Base-by-base conservation (phyloP, 306 rosid species). In the Prunus salicina region DNA sequence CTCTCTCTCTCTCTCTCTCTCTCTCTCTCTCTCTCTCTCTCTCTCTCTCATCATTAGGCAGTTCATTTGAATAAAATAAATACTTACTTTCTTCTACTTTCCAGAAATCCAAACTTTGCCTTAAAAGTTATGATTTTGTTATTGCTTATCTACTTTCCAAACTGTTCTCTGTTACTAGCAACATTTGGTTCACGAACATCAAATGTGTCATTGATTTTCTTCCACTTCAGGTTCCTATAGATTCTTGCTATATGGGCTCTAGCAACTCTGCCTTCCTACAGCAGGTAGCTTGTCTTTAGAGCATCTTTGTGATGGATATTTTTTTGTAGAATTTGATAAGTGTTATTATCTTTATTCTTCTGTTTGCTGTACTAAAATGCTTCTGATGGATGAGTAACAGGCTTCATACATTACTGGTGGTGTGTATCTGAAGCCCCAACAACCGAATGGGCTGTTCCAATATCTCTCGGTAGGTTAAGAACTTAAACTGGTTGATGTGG, bases 331-430 rank as follows among this genome's bases (percentile, higher is more conserved):
- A 60, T 57, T 56, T 66, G 78, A 66, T 58, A 34, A 34, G 6
- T 8, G 67, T 76, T 32, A 38, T 63, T 55, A 69, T 64, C 67
- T 62, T 14, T 47, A 38, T 19, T 56, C 55, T 71, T 82, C 41
- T 69, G 55, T 72, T 74, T 41, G 46, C 82, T 80, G 67, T 22
- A 10, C 41, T 75, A 8, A 38, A 80, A 75, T 82, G 73, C 55
- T 76, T 79, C 64, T 77, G 63, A 73, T 82, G 78, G 49, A 63
- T 73, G 69, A 66, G 71, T 82, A 57, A 68, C 85, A 92, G 97
- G 97, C 99, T 76, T 92, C 97, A 71, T 92, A 88, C 80, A 95
- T 95, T 69, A 92, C 97, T 20, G 96, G 92, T 74, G 99, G 97
- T 69, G 94, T 95, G 75, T 95, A 95, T 89, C 83, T 90, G 86